These are phyloP conservation scores for Kodamaea restingae DNA, from an alignment of 805 yeast species.

Conservation along the genomic window DNA sequence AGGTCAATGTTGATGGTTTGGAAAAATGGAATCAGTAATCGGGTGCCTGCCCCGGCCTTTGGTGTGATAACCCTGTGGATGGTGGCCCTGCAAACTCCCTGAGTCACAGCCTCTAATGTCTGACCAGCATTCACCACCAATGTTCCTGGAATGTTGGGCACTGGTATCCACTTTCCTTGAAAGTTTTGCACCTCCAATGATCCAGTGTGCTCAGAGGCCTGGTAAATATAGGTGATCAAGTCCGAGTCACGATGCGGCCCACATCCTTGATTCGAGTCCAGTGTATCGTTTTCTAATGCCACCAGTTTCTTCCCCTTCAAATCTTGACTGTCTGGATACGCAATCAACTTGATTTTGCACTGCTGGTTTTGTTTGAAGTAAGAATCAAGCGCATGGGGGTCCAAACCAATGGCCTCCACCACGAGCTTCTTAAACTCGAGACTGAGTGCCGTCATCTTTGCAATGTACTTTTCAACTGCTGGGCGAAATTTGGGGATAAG, in stretches of 20 bases:
- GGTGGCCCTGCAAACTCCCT: slow-evolving; percentile 57
- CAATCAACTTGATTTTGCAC: slow-evolving; percentile 50
- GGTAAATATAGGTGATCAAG: slow-evolving; percentile 55
- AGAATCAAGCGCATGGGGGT: slow-evolving; percentile 39
- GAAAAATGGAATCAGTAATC: slow-evolving; percentile 47
- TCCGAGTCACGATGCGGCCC: slow-evolving; percentile 71
- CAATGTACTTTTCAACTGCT: slow-evolving; percentile 40
- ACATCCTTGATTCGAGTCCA: slow-evolving; percentile 43
- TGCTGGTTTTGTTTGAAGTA: slow-evolving; percentile 52
- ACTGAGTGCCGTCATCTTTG: slow-evolving; percentile 43
- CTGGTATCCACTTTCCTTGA: slow-evolving; percentile 55
- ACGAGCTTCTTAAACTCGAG: slow-evolving; percentile 42
- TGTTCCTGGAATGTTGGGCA: slow-evolving; percentile 45
- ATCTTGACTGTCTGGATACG: slow-evolving; percentile 47
- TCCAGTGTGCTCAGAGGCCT: slow-evolving; percentile 45
- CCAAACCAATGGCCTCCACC: slow-evolving; percentile 53
- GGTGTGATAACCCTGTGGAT: slow-evolving; percentile 53
- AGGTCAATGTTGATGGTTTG: slow-evolving; percentile 43
- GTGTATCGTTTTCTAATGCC: slow-evolving; percentile 25
- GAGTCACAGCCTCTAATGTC: slow-evolving; percentile 56
- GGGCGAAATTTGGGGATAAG: slow-evolving; percentile 43
- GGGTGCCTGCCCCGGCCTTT: slow-evolving; percentile 31
- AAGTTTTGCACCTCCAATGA: slow-evolving; percentile 55
- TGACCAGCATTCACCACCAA: slow-evolving; percentile 60
- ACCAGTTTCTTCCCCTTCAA: slow-evolving; percentile 19